Base-by-base conservation (phyloP, 202 grass and related monocot species). In the Schoenoplectus triqueter region DNA sequence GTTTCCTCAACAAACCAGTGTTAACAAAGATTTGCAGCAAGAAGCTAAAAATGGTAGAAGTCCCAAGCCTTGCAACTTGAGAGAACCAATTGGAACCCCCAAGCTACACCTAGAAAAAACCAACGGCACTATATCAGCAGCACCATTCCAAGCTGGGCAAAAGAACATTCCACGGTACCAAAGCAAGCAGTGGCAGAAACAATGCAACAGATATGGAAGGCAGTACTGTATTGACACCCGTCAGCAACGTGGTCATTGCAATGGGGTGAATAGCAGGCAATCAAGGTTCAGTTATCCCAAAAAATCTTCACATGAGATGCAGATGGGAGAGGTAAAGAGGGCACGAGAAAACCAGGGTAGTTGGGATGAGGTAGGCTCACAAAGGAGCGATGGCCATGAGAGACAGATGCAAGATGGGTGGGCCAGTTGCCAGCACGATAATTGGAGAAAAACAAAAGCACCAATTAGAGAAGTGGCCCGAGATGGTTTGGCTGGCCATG, bases 371-470 rank as follows among this genome's bases (percentile, higher is more conserved):
- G 69, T 73, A 2, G n/a, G 1, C 14, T 73, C 47, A 8, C 44
- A 72, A n/a, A n/a, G 5, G 13, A 50, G 46, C 1, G 46, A 19
- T 1, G 1, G 46, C n/a, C 7, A 5, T 73, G 42, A 49, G 69
- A 73, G 69, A 49, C 45, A 49, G 15, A 46, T 2, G 2, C 14
- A 20, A 73, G 69, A 73, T 73, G n/a, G 45, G 10, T 72, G 69
- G 69, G 69, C 45, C 45, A 49, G 7, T 49, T 49, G 45, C 69
- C 45, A 13, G 44, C 45, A 72, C 3, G 41, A 72, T 72, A 0
- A 19, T 73, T 20, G 69, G 69, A 50, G 45, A 3, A 50, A 73
- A 70, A 47, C 42, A 70, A 42, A 70, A 73, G 69, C 69, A 73
- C 69, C 46, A 73, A 73, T 11, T 46, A 17, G 45, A 73, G 69